Conservation (phyloP, 2,329 filamentous ascomycete species). For the Colletotrichum sojae region DNA sequence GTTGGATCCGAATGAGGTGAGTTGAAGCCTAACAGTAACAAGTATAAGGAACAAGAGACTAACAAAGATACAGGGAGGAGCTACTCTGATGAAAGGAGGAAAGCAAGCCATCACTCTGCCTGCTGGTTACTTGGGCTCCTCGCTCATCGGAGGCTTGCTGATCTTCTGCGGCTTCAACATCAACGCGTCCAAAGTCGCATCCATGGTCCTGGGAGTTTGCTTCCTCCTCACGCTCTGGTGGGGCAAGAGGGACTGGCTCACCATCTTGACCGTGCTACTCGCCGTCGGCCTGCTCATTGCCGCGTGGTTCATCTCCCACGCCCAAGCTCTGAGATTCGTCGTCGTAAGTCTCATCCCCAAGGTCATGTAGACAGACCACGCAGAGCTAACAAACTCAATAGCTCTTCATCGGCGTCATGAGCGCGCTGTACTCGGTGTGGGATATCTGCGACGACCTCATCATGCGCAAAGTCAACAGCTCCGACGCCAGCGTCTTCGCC, state of each 20-base stretch:
- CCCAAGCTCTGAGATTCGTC: conserved; percentile 80
- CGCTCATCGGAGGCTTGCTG: conserved; percentile 81
- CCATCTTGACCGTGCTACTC: conserved; percentile 77
- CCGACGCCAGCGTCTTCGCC: conserved; percentile 84
- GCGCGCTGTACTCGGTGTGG: conserved; percentile 84
- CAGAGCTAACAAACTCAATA: conserved; percentile 44
- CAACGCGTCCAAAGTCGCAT: conserved; percentile 84
- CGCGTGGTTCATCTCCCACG: conserved; percentile 86
- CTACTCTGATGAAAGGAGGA: conserved; percentile 83
- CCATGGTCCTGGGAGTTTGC: conserved; percentile 79
- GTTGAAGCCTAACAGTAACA: conserved; percentile 46
- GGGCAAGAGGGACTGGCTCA: conserved; percentile 84
- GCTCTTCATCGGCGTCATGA: conserved; percentile 88
- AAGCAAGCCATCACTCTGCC: conserved; percentile 79
- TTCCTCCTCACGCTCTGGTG: conserved; percentile 88
- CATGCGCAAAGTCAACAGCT: conserved; percentile 83
- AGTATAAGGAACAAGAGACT: neutral
- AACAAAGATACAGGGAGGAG: conserved; percentile 59
- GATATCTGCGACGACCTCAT: conserved; percentile 90
- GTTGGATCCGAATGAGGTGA: conserved; percentile 78
- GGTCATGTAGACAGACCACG: neutral
- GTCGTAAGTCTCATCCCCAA: conserved; percentile 61
- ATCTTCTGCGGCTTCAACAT: conserved; percentile 88
- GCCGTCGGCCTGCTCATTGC: conserved; percentile 80
- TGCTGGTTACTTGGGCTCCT: conserved; percentile 83